Evolutionary conservation across 345 rosid genomes (phyloP).

Genomic region (Litchi chinensis): DNA sequence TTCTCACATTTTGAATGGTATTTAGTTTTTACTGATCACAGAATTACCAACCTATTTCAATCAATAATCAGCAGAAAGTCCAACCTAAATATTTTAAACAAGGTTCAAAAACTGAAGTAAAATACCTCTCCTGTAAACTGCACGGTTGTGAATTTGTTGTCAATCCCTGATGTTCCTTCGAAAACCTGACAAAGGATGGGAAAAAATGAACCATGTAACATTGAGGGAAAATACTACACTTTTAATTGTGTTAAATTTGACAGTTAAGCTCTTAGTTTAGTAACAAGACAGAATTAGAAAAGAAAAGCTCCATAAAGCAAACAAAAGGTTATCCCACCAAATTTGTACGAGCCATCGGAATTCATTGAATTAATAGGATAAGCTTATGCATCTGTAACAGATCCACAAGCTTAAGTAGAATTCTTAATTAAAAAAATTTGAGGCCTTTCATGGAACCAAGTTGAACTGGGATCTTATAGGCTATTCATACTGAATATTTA

Average conservation of each 20-base stretch:
- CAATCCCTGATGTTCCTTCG: slow-evolving; percentile 97
- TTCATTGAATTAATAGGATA: not conserved
- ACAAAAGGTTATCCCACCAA: not conserved
- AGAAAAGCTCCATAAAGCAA: not conserved
- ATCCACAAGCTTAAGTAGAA: not conserved
- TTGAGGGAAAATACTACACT: not conserved
- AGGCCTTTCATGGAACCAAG: not conserved
- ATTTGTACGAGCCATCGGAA: not conserved
- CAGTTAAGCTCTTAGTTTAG: not conserved
- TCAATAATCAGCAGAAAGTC: not conserved
- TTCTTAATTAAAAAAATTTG: not conserved
- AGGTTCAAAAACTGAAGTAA: not conserved
- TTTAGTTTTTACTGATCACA: not conserved
- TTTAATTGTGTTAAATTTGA: not conserved
- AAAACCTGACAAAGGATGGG: slow-evolving; percentile 53
- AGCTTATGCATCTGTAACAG: not conserved
- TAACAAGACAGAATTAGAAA: not conserved
- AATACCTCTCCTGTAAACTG: slow-evolving; percentile 94
- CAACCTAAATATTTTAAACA: not conserved
- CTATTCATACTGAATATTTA: not conserved
- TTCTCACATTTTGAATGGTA: not conserved
- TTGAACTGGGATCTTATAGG: not conserved
- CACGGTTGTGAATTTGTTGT: slow-evolving; percentile 88
- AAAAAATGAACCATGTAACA: not conserved
- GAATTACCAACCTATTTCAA: not conserved